These are phyloP conservation scores for Wickerhamomyces subpelliculosus DNA, from an alignment of 805 yeast species.

Conservation along the genomic window DNA sequence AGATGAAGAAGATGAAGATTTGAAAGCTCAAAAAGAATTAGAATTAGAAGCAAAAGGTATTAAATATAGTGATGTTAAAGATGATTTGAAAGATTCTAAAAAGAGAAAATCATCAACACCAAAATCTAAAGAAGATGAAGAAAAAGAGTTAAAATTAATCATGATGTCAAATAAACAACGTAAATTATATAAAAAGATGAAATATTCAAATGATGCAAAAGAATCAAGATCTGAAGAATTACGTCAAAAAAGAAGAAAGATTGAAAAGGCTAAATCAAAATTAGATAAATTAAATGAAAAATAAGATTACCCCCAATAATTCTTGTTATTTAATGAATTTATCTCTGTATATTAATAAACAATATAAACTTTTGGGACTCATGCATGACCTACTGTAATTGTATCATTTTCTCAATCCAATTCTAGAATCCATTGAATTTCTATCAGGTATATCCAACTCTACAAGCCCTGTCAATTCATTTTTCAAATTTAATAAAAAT, in stretches of 20 bases:
- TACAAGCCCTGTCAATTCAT: slow-evolving; percentile 60
- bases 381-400: no score
- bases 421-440: slow-evolving; percentile 72
- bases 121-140: slow-evolving; percentile 51
- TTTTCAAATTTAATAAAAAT: slow-evolving; percentile 55
- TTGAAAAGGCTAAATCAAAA: slow-evolving; percentile 42
- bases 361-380: no score
- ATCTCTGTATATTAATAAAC: neutral
- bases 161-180: slow-evolving; percentile 98
- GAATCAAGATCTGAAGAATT: slow-evolving; percentile 66
- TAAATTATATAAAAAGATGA: slow-evolving; percentile 91
- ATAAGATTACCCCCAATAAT: neutral
- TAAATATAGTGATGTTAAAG: slow-evolving; percentile 54
- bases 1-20: slow-evolving; percentile 48
- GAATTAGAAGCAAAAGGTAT: slow-evolving; percentile 90
- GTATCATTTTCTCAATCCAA: slow-evolving; percentile 15
- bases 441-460: slow-evolving; percentile 72
- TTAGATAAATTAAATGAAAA: slow-evolving; percentile 9
- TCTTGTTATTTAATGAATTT: neutral
- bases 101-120: slow-evolving; percentile 30
- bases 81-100: slow-evolving; percentile 32
- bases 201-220: slow-evolving; percentile 80
- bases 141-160: slow-evolving; percentile 85
- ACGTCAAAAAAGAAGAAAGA: slow-evolving; percentile 60
- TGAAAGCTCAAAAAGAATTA: slow-evolving; percentile 68